These are phyloP conservation scores for Wickerhamomyces strasburgensis DNA, from an alignment of 805 yeast species.

Conservation along the genomic window DNA sequence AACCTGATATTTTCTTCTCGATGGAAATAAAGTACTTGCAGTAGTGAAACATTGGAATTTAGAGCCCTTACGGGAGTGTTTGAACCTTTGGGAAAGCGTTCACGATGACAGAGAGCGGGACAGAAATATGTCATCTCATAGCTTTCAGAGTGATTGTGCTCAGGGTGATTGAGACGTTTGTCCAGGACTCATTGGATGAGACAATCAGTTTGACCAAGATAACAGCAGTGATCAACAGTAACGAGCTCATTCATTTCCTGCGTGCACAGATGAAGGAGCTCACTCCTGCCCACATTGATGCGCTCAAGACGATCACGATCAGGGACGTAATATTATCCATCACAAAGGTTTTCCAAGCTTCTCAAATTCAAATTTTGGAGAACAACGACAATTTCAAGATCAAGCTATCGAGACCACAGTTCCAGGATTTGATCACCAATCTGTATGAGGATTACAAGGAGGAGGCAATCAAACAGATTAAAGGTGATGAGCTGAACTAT, in stretches of 20 bases:
- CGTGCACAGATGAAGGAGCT: constrained; percentile 8
- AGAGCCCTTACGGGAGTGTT: too few relatives aligned
- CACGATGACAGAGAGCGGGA: not conserved
- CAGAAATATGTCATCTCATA: constrained; percentile 8
- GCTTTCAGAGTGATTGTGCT: constrained; percentile 22
- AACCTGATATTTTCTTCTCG: too few relatives aligned
- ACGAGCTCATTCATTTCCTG: constrained; percentile 12
- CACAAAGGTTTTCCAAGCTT: constrained; percentile 19
- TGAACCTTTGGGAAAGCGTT: too few relatives aligned
- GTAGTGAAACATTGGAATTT: too few relatives aligned
- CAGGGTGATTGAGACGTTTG: constrained; percentile 24
- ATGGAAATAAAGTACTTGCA: too few relatives aligned
- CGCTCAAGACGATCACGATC: constrained; percentile 9
- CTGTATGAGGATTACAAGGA: constrained; percentile 11
- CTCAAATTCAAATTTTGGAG: constrained; percentile 22
- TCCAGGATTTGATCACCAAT: constrained; percentile 13
- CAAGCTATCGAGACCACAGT: constrained; percentile 15
- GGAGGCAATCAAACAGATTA: constrained; percentile 6
- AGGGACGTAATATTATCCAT: constrained; percentile 23
- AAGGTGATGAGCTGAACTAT: constrained; percentile 13
- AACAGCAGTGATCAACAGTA: constrained; percentile 19
- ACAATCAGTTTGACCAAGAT: constrained; percentile 20
- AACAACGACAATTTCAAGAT: constrained; percentile 22
- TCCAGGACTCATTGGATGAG: constrained; percentile 19
- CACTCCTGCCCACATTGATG: constrained; percentile 4